Evolutionary conservation across 345 rosid genomes (phyloP).

Genomic region (Brassica rapa): DNA sequence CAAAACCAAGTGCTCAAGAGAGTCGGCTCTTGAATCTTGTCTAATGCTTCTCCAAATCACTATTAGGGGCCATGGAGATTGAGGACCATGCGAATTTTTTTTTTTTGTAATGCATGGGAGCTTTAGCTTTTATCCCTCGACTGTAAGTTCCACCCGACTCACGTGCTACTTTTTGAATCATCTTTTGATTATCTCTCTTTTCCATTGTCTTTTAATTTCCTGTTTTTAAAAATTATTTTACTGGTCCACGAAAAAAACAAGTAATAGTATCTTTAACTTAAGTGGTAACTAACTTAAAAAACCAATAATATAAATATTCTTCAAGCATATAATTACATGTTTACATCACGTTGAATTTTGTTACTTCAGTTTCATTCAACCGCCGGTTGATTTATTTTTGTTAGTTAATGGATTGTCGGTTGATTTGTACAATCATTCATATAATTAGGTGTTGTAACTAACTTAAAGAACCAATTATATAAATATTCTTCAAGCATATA

Average conservation of each 20-base stretch:
- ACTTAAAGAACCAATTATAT: background rate
- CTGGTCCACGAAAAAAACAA: background rate
- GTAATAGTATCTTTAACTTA: background rate
- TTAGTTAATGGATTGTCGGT: slow-evolving; percentile 20
- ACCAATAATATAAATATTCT: background rate
- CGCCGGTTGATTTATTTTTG: slow-evolving; percentile 19
- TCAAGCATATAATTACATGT: background rate
- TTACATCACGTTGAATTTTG: background rate
- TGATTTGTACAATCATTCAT: slow-evolving; percentile 9
- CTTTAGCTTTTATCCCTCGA: slow-evolving; percentile 14
- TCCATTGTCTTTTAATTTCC: background rate
- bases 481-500: background rate
- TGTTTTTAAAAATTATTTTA: background rate
- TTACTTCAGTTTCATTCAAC: background rate
- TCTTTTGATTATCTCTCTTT: slow-evolving; percentile 21
- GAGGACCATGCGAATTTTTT: slow-evolving; percentile 2
- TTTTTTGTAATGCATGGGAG: slow-evolving; percentile 14
- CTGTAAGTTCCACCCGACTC: slow-evolving; percentile 19
- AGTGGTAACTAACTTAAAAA: slow-evolving; percentile 2
- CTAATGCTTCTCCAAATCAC: background rate
- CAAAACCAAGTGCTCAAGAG: slow-evolving; percentile 32
- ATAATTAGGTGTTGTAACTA: slow-evolving; percentile 6
- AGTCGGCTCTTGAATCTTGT: slow-evolving; percentile 6
- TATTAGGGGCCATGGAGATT: slow-evolving; percentile 4
- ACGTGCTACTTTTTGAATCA: slow-evolving; percentile 10